A percentile compares a stretch with the other conserved stretches of the same genome.
phyloP scores from a whole-genome alignment of 208 protist species.

The Trypanosoma melophagium region DNA sequence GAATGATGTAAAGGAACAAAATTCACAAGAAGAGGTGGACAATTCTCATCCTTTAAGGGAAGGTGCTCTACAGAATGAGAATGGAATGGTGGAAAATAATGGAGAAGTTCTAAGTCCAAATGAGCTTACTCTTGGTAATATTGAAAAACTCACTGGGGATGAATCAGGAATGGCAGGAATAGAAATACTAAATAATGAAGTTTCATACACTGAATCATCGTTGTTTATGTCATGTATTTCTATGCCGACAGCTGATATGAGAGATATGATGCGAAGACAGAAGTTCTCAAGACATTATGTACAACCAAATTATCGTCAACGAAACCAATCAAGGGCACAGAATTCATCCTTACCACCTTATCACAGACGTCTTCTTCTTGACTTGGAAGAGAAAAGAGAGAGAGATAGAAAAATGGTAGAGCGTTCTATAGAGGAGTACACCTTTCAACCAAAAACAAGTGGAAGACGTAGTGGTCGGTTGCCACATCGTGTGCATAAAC shows the following conservation, averaged over 20 bases:
- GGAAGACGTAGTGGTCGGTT: background rate
- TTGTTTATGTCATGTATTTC: slow-evolving; percentile 20
- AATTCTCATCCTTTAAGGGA: background rate
- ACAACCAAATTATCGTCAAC: background rate
- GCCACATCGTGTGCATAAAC: background rate
- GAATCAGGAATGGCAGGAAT: background rate
- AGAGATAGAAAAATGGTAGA: slow-evolving; percentile 54
- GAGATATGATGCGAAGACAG: background rate
- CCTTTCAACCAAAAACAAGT: slow-evolving; percentile 9
- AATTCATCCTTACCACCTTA: slow-evolving; percentile 44
- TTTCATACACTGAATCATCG: slow-evolving; percentile 8
- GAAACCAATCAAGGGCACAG: background rate
- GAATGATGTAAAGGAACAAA: background rate
- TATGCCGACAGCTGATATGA: background rate
- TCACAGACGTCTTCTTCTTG: slow-evolving; percentile 62
- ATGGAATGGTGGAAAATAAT: background rate
- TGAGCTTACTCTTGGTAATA: background rate
- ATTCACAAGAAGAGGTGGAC: background rate
- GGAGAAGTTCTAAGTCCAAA: background rate
- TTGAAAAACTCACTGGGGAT: background rate
- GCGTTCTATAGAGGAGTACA: slow-evolving; percentile 18
- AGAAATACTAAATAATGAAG: background rate
- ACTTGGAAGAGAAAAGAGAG: slow-evolving; percentile 52
- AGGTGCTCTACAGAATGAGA: background rate
- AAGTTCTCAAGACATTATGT: background rate